Evolutionary conservation across 768 basidiomycete species (phyloP), one percentile per base, ranked within the genome.

Genomic region (Trametes meyenii): DNA sequence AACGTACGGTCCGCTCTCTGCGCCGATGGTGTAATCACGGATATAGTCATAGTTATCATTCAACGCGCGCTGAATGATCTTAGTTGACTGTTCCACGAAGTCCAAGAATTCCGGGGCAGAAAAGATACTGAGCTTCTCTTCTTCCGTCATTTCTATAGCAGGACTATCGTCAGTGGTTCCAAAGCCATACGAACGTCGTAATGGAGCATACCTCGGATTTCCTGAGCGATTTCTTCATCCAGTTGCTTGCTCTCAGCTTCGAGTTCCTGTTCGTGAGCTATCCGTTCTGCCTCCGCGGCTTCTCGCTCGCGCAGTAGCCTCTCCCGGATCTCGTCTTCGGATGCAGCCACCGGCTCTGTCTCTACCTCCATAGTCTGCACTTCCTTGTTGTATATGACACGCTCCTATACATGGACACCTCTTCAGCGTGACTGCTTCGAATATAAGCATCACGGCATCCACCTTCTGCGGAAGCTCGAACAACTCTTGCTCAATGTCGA

Each of bases 1-100:
- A 13, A 81, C 91, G 70, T 69, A 95, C 95, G 85, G 84, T 67
- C 88, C 90, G 7, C 89, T 83, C 71, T 95, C 94, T 7, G 92
- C 79, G 24, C 89, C 90, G 51, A 96, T 84, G n/a, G 91, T 92
- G 71, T 99, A 99, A 76, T 99, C 97, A 36, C 91, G 87, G 66
- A 94, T 93, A 69, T 98, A 98, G 73, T 99, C 97, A 73, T 99
- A 99, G 26, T 85, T 85, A 69, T 98, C 97, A 70, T 92, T 97
- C 63, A 98, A 76, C 21, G 96, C 97, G 51, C 97, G 82, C 72
- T 98, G 94, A 12, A 98, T 85, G 48, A 98, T 94, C 77, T 96
- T 96, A 21, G 92, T 94, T 10, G 94, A 96, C 67, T 90, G 86
- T 71, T 97, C 94, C 16, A 99, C 87, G 73, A 99, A 99, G 65